phyloP scores from a whole-genome alignment of 225 moss, liverwort and hornwort genomes.

The Physcomitrium patens region DNA sequence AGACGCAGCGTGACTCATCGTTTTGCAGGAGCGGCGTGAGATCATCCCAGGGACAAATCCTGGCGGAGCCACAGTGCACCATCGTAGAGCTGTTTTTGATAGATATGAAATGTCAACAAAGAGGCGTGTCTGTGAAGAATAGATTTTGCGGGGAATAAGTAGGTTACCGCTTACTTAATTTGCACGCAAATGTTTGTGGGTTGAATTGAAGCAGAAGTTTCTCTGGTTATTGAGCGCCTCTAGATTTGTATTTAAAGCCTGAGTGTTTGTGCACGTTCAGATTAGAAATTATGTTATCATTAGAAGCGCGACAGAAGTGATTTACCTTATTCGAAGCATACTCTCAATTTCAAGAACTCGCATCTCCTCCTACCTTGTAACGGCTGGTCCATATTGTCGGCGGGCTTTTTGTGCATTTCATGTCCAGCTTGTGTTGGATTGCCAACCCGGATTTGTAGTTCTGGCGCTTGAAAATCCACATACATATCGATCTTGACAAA shows the following conservation, averaged over 20 bases:
- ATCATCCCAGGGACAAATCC: background rate
- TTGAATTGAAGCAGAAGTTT: too few relatives aligned
- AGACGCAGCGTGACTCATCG: background rate
- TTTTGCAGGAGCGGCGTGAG: background rate
- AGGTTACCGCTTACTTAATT: too few relatives aligned
- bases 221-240: too few relatives aligned
- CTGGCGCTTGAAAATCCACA: background rate
- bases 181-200: too few relatives aligned
- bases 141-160: constrained; percentile 16
- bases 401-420: background rate
- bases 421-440: constrained; percentile 1
- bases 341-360: background rate
- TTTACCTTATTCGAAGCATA: too few relatives aligned
- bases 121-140: constrained; percentile 20
- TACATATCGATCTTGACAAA: background rate
- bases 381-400: background rate
- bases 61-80: background rate
- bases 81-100: background rate
- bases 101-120: constrained; percentile 13
- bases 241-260: too few relatives aligned
- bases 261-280: too few relatives aligned
- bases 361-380: background rate
- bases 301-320: too few relatives aligned
- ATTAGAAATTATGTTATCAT: too few relatives aligned
- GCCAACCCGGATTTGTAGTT: background rate